Evolutionary conservation across 78 protist species (phyloP).

Genomic region (Mantamonas sphyraenae): DNA sequence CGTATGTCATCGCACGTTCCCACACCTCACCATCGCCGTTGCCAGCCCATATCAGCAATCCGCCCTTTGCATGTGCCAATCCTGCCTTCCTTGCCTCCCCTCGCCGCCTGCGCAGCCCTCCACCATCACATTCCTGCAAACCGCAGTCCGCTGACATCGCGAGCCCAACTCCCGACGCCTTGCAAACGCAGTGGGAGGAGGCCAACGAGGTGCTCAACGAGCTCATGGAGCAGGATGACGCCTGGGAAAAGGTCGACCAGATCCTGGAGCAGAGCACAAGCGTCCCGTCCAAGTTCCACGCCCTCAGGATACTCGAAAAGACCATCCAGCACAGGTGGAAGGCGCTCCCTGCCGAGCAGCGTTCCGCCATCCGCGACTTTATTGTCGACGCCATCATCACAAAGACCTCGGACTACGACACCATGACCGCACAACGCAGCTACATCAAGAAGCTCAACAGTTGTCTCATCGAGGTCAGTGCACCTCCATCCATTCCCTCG

Average conservation of each 20-base stretch:
- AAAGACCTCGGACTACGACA: conserved; percentile 32
- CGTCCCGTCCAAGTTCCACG: conserved; percentile 55
- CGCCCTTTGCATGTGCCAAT: too few relatives aligned
- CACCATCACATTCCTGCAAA: too few relatives aligned
- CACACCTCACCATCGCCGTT: too few relatives aligned
- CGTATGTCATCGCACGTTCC: too few relatives aligned
- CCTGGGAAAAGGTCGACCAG: conserved; percentile 81
- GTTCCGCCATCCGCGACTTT: conserved; percentile 65
- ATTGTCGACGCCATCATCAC: conserved; percentile 72
- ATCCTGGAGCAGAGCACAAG: conserved; percentile 55
- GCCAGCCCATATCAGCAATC: too few relatives aligned
- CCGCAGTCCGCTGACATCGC: too few relatives aligned
- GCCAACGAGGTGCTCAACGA: conserved; percentile 56
- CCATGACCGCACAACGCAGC: conserved; percentile 12
- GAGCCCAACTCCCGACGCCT: too few relatives aligned
- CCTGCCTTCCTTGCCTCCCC: too few relatives aligned
- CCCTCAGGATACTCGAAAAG: conserved; percentile 66
- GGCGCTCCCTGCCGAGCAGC: conserved; percentile 69
- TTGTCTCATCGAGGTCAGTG: conserved; percentile 63
- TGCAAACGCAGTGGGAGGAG: too few relatives aligned
- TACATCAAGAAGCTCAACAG: conserved; percentile 59
- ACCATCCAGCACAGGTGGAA: conserved; percentile 73
- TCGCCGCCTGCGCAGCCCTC: too few relatives aligned
- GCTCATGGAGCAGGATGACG: conserved; percentile 71
- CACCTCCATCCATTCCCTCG: neutral